Conservation (phyloP, 2,329 filamentous ascomycete genomes). For the Botrytis squamosa region DNA sequence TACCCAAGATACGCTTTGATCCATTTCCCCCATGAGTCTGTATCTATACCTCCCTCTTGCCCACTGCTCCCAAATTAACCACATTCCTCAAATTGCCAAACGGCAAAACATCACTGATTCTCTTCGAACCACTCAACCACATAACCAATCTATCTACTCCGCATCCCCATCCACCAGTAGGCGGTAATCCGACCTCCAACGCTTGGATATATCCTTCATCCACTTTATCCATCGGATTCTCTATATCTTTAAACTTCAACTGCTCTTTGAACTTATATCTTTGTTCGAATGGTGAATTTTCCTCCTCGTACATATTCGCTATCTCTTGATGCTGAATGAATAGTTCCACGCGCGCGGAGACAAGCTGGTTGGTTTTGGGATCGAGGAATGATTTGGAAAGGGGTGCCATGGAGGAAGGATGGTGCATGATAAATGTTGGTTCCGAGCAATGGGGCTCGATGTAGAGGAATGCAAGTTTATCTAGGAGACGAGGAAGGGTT, state of each 20-base stretch:
- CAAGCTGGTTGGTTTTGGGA: conserved; percentile 66
- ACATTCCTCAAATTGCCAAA: conserved; percentile 83
- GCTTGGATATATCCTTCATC: conserved; percentile 78
- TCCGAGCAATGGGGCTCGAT: conserved; percentile 72
- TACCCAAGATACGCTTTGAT: too few relatives aligned
- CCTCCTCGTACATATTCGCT: conserved; percentile 97
- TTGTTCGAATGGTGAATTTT: conserved; percentile 89
- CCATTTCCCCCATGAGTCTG: neutral
- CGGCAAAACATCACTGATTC: conserved; percentile 81
- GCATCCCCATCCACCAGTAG: conserved; percentile 92
- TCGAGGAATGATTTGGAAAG: conserved; percentile 84
- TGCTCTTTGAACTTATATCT: conserved; percentile 74
- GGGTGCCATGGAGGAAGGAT: conserved; percentile 87
- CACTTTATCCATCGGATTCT: conserved; percentile 34
- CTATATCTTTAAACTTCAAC: conserved; percentile 42
- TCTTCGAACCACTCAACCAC: conserved; percentile 75
- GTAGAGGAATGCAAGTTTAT: conserved; percentile 72
- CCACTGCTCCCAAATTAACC: conserved; percentile 45
- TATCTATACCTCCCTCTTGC: neutral
- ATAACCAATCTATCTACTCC: conserved; percentile 90
- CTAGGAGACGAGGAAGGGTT: conserved; percentile 70
- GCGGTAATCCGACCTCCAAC: conserved; percentile 86
- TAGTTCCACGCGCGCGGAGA: conserved; percentile 81
- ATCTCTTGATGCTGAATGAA: conserved; percentile 80
- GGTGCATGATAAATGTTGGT: conserved; percentile 85